Evolutionary conservation across 2,329 filamentous ascomycete species (phyloP), one percentile per base, ranked within the genome.

Genomic region (Beauveria rudraprayagi): DNA sequence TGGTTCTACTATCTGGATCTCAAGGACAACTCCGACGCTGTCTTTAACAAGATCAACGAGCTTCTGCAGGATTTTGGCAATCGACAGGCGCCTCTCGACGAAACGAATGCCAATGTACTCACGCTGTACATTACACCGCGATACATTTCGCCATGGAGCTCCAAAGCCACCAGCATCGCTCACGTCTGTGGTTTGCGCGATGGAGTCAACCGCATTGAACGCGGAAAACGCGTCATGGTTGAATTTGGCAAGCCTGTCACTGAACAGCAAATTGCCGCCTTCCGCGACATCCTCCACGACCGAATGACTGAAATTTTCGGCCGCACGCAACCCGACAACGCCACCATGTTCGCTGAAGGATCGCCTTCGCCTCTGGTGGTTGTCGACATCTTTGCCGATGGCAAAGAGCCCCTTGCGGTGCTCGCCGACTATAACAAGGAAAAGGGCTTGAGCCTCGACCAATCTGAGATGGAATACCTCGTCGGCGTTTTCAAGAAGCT

Each of bases 111-210:
- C 58, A 73, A 79, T 62, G 78, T 79, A 48, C 75, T 81, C 54
- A 78, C 87, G 64, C 83, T 90, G 71, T 91, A 92, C 71, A 82
- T 96, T 62, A 86, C 83, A 52, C 93, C 93, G 22, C 85, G 93
- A 66, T 89, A 90, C 68, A 92, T 96, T 67, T 97, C 92, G 46
- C 94, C 94, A 71, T 99, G 94, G 94, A 97, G 92, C 76, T 96
- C 92, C 61, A 92, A 97, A 75, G 93, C 92, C 30, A 96, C 93
- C 52, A 93, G 87, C 72, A 97, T 97, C 72, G 89, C 93, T 59
- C 87, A 94, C 66, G 93, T 97, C 37, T 97, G 93, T 72, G 92
- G 90, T 28, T 79, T 97, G 63, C 84, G 86, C 67, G 78, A 82
- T 47, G 75, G 84, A 58, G 82, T 89, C 34, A 83, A 87, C 70